phyloP scores from a whole-genome alignment of 371 early-diverging fungal genomes.

The Mycotypha africana region DNA sequence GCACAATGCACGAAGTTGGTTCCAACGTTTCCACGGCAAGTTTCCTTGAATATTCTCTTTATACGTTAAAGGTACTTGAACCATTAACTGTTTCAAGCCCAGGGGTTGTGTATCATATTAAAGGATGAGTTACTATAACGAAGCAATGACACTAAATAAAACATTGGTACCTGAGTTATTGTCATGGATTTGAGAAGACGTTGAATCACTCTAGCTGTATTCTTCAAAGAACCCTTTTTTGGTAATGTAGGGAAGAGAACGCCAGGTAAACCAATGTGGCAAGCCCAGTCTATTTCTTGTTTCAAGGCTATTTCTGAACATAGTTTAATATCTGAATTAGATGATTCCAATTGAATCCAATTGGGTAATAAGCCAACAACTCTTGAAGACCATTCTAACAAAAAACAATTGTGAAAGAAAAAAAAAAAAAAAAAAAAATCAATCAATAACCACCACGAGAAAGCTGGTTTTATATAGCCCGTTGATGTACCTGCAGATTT shows the following conservation, averaged over 20 bases:
- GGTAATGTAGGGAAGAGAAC: constrained; percentile 49
- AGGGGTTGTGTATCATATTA: too few species aligned
- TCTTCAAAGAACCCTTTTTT: constrained; percentile 30
- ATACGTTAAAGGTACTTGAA: constrained; percentile 34
- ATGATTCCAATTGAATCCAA: constrained; percentile 61
- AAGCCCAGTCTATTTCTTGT: constrained; percentile 70
- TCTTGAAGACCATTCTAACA: constrained; percentile 40
- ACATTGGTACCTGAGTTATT: constrained; percentile 43
- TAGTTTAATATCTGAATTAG: constrained; percentile 37
- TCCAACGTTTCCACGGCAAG: constrained; percentile 62
- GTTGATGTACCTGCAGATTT: constrained; percentile 44
- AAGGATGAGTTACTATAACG: too few species aligned
- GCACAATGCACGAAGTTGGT: constrained; percentile 55
- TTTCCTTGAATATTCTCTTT: constrained; percentile 28
- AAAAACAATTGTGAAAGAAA: not conserved
- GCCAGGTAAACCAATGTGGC: constrained; percentile 63
- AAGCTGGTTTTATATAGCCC: too few species aligned
- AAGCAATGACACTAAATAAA: not conserved
- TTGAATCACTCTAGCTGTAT: constrained; percentile 56
- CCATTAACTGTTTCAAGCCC: constrained; percentile 31
- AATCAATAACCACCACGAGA: too few species aligned
- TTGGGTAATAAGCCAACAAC: constrained; percentile 54
- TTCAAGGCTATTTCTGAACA: constrained; percentile 62
- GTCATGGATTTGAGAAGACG: constrained; percentile 34
- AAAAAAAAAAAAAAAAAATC: too few species aligned